Conservation (phyloP, 192 early-diverging fungal species). For the Entrophospora sp. region DNA sequence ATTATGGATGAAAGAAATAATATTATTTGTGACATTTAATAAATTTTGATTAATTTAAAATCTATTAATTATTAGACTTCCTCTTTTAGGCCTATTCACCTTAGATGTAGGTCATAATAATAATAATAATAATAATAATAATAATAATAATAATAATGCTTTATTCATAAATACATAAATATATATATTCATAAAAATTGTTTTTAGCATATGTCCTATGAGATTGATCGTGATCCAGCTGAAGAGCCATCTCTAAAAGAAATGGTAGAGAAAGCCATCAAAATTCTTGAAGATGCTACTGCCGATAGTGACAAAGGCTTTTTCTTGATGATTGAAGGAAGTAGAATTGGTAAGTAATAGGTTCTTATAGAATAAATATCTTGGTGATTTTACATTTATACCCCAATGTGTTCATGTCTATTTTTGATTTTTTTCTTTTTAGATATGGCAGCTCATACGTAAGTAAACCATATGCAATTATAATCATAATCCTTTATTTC, state of each 20-base stretch:
- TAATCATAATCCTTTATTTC: not conserved
- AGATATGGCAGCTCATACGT: constrained; percentile 92
- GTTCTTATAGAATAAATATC: too few species aligned
- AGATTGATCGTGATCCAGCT: constrained; percentile 66
- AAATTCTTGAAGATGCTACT: constrained; percentile 49
- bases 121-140: too few species aligned
- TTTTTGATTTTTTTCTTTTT: too few species aligned
- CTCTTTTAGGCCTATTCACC: constrained; percentile 71
- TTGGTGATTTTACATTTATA: too few species aligned
- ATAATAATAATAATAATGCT: too few species aligned
- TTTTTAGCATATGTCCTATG: constrained; percentile 76
- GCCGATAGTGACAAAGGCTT: constrained; percentile 59
- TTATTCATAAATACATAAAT: too few species aligned
- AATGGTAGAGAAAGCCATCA: constrained; percentile 75
- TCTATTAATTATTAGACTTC: too few species aligned
- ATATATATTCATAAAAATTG: too few species aligned
- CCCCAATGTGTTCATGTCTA: too few species aligned
- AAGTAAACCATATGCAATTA: constrained; percentile 14
- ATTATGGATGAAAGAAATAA: too few species aligned
- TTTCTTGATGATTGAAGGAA: constrained; percentile 96
- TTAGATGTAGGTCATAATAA: constrained; percentile 40
- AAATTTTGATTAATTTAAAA: too few species aligned
- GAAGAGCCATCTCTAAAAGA: constrained; percentile 73
- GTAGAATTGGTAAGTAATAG: constrained; percentile 68
- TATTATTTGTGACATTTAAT: too few species aligned